Evolutionary conservation across 495 filamentous ascomycete species (phyloP).

Genomic region (Penicillium coprophilum): DNA sequence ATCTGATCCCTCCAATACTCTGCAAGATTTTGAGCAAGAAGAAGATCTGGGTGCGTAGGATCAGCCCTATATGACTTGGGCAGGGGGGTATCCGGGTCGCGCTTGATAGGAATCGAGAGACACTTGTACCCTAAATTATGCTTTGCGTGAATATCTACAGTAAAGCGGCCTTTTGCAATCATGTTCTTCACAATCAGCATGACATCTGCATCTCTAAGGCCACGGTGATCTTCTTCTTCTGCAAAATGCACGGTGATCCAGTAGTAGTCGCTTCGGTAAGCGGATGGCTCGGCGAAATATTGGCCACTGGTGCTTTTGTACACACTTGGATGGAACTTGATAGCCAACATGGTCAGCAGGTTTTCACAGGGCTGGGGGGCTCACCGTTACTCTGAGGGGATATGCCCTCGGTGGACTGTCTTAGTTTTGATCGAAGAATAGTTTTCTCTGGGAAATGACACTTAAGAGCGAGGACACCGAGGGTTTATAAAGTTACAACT

Average conservation of each 20-base stretch:
- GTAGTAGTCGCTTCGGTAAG: conserved; percentile 4
- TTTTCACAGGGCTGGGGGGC: no score
- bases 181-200: background rate
- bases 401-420: background rate
- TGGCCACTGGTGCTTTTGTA: background rate
- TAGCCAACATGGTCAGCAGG: background rate
- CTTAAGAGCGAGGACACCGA: background rate
- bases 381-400: background rate
- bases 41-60: background rate
- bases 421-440: background rate
- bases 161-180: background rate
- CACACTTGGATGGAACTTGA: conserved; percentile 1
- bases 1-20: background rate
- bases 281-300: background rate
- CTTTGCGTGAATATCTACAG: background rate
- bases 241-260: background rate
- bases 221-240: background rate
- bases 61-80: background rate
- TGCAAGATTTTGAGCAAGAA: background rate
- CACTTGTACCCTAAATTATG: background rate
- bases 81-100: background rate
- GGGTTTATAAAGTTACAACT: background rate
- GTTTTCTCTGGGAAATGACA: background rate
- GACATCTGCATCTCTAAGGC: background rate
- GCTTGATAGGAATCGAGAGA: background rate